phyloP scores from a whole-genome alignment of 2,329 filamentous ascomycete species.

The Ceratocystis ficicola region DNA sequence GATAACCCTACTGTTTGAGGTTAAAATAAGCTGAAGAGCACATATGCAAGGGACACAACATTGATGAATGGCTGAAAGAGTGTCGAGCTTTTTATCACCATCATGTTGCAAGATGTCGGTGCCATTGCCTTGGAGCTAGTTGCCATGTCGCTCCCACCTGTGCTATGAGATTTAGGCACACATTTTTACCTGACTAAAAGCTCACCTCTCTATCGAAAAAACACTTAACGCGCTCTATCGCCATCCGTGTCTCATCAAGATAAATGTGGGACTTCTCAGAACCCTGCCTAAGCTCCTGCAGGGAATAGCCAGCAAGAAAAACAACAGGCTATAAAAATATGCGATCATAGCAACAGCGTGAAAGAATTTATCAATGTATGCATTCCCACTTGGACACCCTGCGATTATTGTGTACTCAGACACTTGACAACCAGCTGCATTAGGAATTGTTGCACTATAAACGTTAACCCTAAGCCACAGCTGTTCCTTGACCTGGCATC shows the following conservation, averaged over 20 bases:
- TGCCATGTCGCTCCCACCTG: too few relatives aligned
- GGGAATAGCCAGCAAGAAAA: neutral
- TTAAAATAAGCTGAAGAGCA: neutral
- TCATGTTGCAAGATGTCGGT: too few relatives aligned
- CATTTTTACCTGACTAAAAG: neutral
- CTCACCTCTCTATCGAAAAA: neutral
- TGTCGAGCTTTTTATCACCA: too few relatives aligned
- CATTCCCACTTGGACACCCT: too few relatives aligned
- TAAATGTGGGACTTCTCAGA: neutral
- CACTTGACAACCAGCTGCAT: too few relatives aligned
- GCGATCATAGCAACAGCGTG: constrained; percentile 12
- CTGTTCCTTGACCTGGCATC: neutral
- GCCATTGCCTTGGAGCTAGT: too few relatives aligned
- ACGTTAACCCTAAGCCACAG: neutral
- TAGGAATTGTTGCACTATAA: too few relatives aligned
- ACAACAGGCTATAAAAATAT: neutral
- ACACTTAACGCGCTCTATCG: neutral
- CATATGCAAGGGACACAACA: neutral
- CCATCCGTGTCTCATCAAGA: neutral
- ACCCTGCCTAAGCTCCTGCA: neutral
- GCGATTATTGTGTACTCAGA: too few relatives aligned
- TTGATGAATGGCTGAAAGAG: too few relatives aligned
- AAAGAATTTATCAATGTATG: too few relatives aligned
- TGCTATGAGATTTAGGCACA: too few relatives aligned
- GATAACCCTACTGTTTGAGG: constrained; percentile 2